Evolutionary conservation across 805 yeast species (phyloP), one percentile per base, ranked within the genome.

Genomic region (Kodamaea lidongshanica): DNA sequence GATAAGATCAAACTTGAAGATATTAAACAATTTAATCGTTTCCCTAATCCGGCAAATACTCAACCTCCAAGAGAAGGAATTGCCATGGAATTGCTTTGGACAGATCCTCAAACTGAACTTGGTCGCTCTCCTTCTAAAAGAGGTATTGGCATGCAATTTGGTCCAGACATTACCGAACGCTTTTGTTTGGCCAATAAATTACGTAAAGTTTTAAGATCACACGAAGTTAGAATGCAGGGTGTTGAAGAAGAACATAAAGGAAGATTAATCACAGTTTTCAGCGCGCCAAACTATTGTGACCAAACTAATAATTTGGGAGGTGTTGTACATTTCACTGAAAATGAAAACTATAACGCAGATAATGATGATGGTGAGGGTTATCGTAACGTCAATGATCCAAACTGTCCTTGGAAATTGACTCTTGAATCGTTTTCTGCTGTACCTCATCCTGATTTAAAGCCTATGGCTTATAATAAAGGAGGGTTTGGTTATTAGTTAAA

Each of bases 281-380:
- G 94, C 56, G 99, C 99, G 1, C 99, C 99, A 19, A 89, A 92
- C 55, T 89, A 89, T 57, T 89, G 97, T 62, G 99, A 92, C 53
- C 65, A 79, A 10, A 87, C 85, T 33, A 95, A 94, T 9, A 92
- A 92, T 56, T 56, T 74, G 41, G 99, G 96, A 31, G 97, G 94
- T 7, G 81, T 82, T 33, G 79, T 92, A 37, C 82, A 87, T 48
- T 71, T 89, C 42, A 58, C 67, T 37, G 67, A 63, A 11, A 65
- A 66, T 34, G 46, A 56, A 6, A 51, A 52, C 7, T 66, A 72
- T 40, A 69, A 64, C 24, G 70, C 66, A 12, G 62, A 63, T 27
- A 56, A 66, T 31, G 69, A 61, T 33, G 50, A 61, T 30, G 67
- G 66, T 7, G 66, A 63, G 42, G 68, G 70, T 1, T 61, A 59